Evolutionary conservation across 2,329 filamentous ascomycete genomes (phyloP).

Genomic region (Fusarium pseudograminearum): DNA sequence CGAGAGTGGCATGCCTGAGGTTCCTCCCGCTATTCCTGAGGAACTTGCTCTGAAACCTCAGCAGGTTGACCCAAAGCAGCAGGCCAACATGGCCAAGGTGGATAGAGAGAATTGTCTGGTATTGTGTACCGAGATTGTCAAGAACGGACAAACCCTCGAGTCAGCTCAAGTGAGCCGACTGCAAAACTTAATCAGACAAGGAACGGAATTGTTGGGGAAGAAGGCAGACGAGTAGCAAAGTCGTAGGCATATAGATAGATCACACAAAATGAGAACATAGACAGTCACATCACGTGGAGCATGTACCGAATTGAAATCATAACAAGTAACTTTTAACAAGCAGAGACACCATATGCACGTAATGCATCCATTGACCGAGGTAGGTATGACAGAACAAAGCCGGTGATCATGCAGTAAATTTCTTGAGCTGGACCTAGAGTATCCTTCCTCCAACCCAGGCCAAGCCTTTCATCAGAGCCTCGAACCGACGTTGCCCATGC

Average conservation of each 20-base stretch:
- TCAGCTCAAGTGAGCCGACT: slow-evolving; percentile 57
- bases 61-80: slow-evolving; percentile 58
- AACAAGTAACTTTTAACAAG: slow-evolving; percentile 39
- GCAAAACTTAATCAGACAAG: slow-evolving; percentile 62
- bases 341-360: slow-evolving; percentile 37
- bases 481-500: slow-evolving; percentile 55
- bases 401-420: slow-evolving; percentile 58
- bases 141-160: slow-evolving; percentile 57
- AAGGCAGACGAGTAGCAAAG: slow-evolving; percentile 34
- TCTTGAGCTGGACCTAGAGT: slow-evolving; percentile 58
- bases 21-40: slow-evolving; percentile 44
- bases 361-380: slow-evolving; percentile 49
- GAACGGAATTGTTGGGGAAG: slow-evolving; percentile 58
- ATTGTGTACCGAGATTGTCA: slow-evolving; percentile 67
- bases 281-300: slow-evolving; percentile 1
- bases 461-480: slow-evolving; percentile 54
- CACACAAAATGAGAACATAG: background rate
- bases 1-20: slow-evolving; percentile 27
- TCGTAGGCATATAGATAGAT: background rate
- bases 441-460: slow-evolving; percentile 54
- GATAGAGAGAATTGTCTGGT: slow-evolving; percentile 73
- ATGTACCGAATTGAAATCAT: slow-evolving; percentile 12
- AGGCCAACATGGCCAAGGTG: slow-evolving; percentile 61
- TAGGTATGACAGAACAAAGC: slow-evolving; percentile 51
- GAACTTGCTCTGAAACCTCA: slow-evolving; percentile 60